Evolutionary conservation across 2,329 filamentous ascomycete genomes (phyloP), one percentile per base, ranked within the genome.

Genomic region (Ophiostoma quercus): DNA sequence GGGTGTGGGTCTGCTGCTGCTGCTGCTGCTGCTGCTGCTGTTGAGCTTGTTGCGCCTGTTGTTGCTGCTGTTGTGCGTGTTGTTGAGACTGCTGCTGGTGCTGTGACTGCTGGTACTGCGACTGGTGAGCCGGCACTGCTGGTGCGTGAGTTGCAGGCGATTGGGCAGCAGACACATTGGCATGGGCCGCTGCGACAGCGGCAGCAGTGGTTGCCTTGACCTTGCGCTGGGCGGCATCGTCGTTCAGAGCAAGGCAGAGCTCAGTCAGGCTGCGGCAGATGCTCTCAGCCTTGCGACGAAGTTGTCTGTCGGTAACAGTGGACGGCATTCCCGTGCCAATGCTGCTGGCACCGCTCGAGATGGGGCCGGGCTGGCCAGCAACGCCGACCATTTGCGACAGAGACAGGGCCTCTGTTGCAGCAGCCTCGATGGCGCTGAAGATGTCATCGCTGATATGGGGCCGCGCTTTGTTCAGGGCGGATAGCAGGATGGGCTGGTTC

Each of bases 191-290:
- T 32, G 65, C 68, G 60, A 67, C 7, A 66, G 65, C 22, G 25
- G 66, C 71, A 1, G 66, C 57, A 1, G 72, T 41, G 1, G 67
- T 29, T 4, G 66, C 60, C 6, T 78, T 37, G 73, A 72, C 39
- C 72, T 81, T 82, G 22, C 74, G 72, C 68, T 79, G 79, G 1
- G 77, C 76, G 3, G 77, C 77, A 57, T 87, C 86, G 73, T 92
- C 90, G 39, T 89, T 88, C 69, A 99, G 82, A 0, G 93, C 91
- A 70, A 99, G 86, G 77, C 92, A 97, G 7, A 99, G 84, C 78
- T 99, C 95, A 0, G 94, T 98, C 73, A 99, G 81, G 76, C 91
- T 95, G 69, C 94, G 90, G 78, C 95, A 98, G 77, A 99, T 88
- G 76, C 91, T 93, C 77, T 99, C 94, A 37, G 92, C 92, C 79